Evolutionary conservation across 495 filamentous ascomycete genomes (phyloP).

Genomic region (Pseudoneurospora amorphoporcata): DNA sequence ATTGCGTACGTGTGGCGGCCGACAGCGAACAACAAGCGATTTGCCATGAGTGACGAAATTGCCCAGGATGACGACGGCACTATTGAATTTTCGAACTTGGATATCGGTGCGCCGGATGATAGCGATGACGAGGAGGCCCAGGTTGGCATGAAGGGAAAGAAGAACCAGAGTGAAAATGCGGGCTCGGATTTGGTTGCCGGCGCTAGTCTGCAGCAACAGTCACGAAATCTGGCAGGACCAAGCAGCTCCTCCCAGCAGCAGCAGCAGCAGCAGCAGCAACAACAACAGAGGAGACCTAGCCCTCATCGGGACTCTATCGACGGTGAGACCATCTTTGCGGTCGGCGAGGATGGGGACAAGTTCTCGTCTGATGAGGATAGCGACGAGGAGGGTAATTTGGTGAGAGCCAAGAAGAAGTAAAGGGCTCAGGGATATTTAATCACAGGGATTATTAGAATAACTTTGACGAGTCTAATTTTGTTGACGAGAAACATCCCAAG

Average conservation of each 20-base stretch:
- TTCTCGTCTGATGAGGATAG: slow-evolving; percentile 38
- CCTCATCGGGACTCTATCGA: slow-evolving; percentile 63
- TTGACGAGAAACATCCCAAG: not conserved
- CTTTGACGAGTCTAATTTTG: not conserved
- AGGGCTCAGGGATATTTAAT: not conserved
- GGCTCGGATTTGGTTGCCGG: not conserved
- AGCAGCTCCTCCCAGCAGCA: slow-evolving; percentile 9
- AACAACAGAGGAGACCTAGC: slow-evolving; percentile 15
- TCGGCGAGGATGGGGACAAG: slow-evolving; percentile 76
- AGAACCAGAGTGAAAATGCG: not conserved
- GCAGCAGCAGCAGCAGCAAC: slow-evolving; percentile 2
- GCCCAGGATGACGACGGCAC: slow-evolving; percentile 94
- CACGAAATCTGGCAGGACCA: not conserved
- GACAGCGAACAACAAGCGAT: slow-evolving; percentile 91
- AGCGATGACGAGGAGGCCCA: slow-evolving; percentile 54
- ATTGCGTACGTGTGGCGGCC: slow-evolving; percentile 97
- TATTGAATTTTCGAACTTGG: slow-evolving; percentile 76
- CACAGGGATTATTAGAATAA: not conserved
- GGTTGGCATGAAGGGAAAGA: slow-evolving; percentile 24
- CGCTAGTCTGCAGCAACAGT: not conserved
- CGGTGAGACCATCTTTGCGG: slow-evolving; percentile 89
- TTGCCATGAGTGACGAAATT: slow-evolving; percentile 98
- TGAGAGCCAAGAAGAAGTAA: slow-evolving; percentile 37
- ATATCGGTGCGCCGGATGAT: slow-evolving; percentile 64
- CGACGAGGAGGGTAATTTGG: slow-evolving; percentile 58